These are phyloP conservation scores for Acer yangbiense DNA, from an alignment of 345 rosid species.

Conservation along the genomic window DNA sequence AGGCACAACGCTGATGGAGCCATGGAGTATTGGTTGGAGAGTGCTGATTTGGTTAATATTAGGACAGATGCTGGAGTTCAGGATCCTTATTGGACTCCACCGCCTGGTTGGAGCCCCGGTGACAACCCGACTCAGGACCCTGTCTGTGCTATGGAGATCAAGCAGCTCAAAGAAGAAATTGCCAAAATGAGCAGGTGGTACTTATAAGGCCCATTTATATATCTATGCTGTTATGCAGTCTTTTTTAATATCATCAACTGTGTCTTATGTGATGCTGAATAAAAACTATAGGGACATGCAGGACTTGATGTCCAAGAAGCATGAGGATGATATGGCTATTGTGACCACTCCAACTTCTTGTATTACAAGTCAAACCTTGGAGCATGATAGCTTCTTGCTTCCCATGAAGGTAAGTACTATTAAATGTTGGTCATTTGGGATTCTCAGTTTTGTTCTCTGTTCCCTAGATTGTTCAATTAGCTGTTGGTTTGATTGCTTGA, in stretches of 20 bases:
- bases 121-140: conserved; percentile 87
- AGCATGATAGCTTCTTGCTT: conserved; percentile 36
- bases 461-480: not conserved
- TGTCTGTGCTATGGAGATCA: conserved; percentile 65
- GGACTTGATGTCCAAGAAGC: conserved; percentile 46
- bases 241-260: too few relatives aligned
- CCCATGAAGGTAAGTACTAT: conserved; percentile 55
- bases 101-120: conserved; percentile 91
- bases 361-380: conserved; percentile 42
- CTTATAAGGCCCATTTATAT: not conserved
- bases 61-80: conserved; percentile 84
- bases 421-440: not conserved
- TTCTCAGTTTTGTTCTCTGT: not conserved
- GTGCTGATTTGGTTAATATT: conserved; percentile 61
- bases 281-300: conserved; percentile 42
- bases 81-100: conserved; percentile 96
- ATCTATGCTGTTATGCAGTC: not conserved
- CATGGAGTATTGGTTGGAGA: conserved; percentile 97
- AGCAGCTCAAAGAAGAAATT: conserved; percentile 51
- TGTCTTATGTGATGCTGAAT: not conserved
- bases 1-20: conserved; percentile 92
- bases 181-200: conserved; percentile 49
- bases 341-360: conserved; percentile 44
- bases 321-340: conserved; percentile 40
- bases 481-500: conserved; percentile 15